Evolutionary conservation across 2,329 filamentous ascomycete species (phyloP).

Genomic region (Harringtonia aguacate): DNA sequence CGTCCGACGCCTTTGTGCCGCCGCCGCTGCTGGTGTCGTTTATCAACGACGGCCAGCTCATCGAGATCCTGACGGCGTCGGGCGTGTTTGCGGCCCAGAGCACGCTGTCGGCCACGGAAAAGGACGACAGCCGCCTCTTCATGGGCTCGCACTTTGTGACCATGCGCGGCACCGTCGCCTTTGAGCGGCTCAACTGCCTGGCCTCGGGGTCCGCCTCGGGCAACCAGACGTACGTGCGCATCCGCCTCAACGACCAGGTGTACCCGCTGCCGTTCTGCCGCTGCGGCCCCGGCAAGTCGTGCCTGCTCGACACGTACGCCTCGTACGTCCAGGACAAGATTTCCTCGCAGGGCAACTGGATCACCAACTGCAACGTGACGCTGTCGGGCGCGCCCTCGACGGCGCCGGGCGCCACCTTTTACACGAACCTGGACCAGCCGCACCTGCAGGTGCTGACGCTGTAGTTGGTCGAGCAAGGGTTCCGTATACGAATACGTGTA

Average conservation of each 20-base stretch:
- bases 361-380: conserved; percentile 35
- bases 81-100: conserved; percentile 50
- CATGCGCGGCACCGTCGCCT: conserved; percentile 55
- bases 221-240: conserved; percentile 38
- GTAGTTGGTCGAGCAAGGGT: no score
- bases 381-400: conserved; percentile 24
- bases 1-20: conserved; percentile 34
- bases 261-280: conserved; percentile 47
- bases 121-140: conserved; percentile 38
- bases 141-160: conserved; percentile 44
- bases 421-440: conserved; percentile 25
- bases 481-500: no score
- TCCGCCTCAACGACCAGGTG: conserved; percentile 51
- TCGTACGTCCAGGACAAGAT: conserved; percentile 33
- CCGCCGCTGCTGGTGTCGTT: conserved; percentile 51
- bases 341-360: conserved; percentile 36
- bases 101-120: conserved; percentile 33
- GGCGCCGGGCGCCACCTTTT: conserved; percentile 37
- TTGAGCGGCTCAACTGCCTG: conserved; percentile 49
- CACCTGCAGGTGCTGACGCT: no score
- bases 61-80: conserved; percentile 45
- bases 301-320: conserved; percentile 34
- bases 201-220: conserved; percentile 7
- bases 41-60: conserved; percentile 56
- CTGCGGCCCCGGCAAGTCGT: conserved; percentile 43